These are phyloP conservation scores for Trifolium pratense DNA, from an alignment of 306 rosid genomes.

Conservation along the genomic window DNA sequence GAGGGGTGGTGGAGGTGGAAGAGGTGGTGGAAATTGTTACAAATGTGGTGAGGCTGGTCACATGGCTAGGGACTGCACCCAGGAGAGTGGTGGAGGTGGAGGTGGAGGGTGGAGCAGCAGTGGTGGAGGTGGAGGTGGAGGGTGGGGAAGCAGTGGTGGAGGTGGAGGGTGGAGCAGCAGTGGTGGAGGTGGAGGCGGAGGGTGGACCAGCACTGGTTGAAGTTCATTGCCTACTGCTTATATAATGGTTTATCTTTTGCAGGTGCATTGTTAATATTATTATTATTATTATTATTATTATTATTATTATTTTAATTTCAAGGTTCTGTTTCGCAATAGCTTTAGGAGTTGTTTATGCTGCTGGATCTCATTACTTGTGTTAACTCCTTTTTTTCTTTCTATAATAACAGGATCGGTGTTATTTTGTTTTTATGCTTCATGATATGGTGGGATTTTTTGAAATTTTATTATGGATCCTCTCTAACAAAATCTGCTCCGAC, in stretches of 20 bases:
- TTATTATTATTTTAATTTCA: not conserved
- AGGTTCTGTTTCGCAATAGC: constrained; percentile 3
- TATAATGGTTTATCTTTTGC: constrained; percentile 13
- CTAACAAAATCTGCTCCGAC: not conserved
- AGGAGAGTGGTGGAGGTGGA: not conserved
- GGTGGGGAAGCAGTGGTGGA: not conserved
- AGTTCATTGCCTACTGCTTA: not conserved
- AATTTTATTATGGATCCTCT: not conserved
- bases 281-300: too few species aligned
- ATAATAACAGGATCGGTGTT: constrained; percentile 4
- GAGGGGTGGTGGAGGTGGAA: constrained; percentile 6
- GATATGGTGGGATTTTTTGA: constrained; percentile 16
- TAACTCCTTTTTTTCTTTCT: not conserved
- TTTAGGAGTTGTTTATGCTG: not conserved
- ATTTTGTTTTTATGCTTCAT: not conserved
- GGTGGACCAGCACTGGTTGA: constrained; percentile 5
- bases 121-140: not conserved
- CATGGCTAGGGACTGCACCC: constrained; percentile 24
- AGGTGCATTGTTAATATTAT: not conserved
- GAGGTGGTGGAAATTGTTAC: not conserved
- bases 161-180: not conserved
- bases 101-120: not conserved
- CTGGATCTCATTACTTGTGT: constrained; percentile 3
- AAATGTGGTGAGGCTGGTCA: constrained; percentile 6
- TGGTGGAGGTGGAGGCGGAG: not conserved